Conservation (phyloP, 1,139 yeast species). For the Hyphopichia wangnamkhiaoensis region DNA sequence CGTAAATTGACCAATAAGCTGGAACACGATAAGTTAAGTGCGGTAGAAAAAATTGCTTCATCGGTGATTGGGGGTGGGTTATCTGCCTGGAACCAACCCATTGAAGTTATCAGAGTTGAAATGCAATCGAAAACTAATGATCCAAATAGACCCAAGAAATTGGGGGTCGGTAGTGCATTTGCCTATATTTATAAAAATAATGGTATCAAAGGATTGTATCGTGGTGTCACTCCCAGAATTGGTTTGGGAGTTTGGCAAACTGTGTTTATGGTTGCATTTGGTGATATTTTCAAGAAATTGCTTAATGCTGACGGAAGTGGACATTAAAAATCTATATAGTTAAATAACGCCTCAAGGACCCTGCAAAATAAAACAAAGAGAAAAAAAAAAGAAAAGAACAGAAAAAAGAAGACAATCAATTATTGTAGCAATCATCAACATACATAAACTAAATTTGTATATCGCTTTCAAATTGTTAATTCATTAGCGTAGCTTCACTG, state of each 20-base stretch:
- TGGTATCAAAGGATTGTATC: constrained; percentile 87
- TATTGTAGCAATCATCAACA: no score
- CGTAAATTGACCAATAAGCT: constrained; percentile 63
- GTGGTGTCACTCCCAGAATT: constrained; percentile 96
- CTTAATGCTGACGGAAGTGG: constrained; percentile 47
- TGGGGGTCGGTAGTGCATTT: constrained; percentile 77
- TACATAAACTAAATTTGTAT: no score
- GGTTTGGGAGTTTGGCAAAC: constrained; percentile 99
- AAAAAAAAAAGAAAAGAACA: constrained; percentile 1
- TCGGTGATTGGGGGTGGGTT: constrained; percentile 95
- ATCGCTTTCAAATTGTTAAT: no score
- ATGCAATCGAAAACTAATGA: constrained; percentile 94
- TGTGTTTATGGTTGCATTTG: constrained; percentile 98
- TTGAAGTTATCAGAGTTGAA: constrained; percentile 95
- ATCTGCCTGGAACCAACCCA: constrained; percentile 98
- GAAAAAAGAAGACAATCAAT: constrained; percentile 1
- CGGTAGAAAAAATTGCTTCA: constrained; percentile 81
- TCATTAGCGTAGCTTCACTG: no score
- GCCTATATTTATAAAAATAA: constrained; percentile 78
- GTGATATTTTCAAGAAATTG: constrained; percentile 68
- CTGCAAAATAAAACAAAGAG: no score
- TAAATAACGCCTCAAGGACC: no score
- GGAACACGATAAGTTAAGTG: constrained; percentile 62
- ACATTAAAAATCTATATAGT: constrained; percentile 24
- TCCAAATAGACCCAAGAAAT: constrained; percentile 92